These are phyloP conservation scores for Sphagnum contortum DNA, from an alignment of 225 moss, liverwort and hornwort species.

Conservation along the genomic window DNA sequence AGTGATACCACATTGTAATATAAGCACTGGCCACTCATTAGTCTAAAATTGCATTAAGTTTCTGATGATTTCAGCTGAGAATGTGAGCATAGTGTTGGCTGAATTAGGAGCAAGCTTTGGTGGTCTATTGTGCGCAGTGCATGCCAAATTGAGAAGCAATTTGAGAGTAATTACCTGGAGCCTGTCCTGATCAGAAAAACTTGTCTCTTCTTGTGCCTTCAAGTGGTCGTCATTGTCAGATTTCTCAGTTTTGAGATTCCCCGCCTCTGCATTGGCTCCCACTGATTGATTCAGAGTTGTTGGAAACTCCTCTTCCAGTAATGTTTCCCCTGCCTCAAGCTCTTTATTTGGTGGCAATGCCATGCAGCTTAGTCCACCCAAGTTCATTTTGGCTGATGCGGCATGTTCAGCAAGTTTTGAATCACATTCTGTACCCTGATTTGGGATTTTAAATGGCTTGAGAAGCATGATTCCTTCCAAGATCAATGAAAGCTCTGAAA, in stretches of 20 bases:
- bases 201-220: not conserved
- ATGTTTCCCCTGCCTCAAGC: conserved; percentile 13
- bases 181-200: too few species aligned
- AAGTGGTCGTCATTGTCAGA: conserved; percentile 18
- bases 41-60: too few species aligned
- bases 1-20: too few species aligned
- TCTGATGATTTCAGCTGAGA: too few species aligned
- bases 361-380: too few species aligned
- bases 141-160: too few species aligned
- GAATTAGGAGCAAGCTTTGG: too few species aligned
- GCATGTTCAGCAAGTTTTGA: conserved; percentile 8
- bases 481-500: conserved; percentile 22
- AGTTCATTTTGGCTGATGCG: too few species aligned
- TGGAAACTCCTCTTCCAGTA: conserved; percentile 29
- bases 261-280: conserved; percentile 18
- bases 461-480: conserved; percentile 25
- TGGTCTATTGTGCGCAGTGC: too few species aligned
- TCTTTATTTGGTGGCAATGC: conserved; percentile 11
- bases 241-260: conserved; percentile 23
- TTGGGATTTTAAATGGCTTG: conserved; percentile 3
- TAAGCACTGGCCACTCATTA: too few species aligned
- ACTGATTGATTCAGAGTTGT: conserved; percentile 14
- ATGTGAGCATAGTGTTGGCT: too few species aligned
- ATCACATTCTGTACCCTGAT: conserved; percentile 20
- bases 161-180: too few species aligned